Evolutionary conservation across 805 yeast species (phyloP).

Genomic region (Yarrowia sp.): DNA sequence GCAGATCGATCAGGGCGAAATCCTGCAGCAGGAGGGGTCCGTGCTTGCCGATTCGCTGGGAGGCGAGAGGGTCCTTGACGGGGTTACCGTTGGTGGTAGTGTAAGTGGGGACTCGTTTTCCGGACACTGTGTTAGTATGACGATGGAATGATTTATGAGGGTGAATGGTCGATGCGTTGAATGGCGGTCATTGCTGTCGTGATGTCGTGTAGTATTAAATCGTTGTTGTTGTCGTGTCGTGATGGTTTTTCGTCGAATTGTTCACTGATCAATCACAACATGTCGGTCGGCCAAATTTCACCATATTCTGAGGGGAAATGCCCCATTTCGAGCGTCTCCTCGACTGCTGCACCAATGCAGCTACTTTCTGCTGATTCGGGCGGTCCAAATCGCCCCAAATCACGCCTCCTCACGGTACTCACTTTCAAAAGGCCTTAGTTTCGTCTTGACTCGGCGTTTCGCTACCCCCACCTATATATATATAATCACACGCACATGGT

Average conservation of each 20-base stretch:
- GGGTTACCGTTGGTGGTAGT: slow-evolving; percentile 65
- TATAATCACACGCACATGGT: slow-evolving; percentile 35
- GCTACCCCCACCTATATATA: slow-evolving; percentile 36
- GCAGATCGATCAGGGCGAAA: slow-evolving; percentile 60
- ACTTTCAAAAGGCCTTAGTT: slow-evolving; percentile 27
- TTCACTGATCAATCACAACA: no score
- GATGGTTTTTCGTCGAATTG: no score
- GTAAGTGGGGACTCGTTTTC: slow-evolving; percentile 47
- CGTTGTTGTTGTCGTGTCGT: neutral
- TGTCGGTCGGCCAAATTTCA: neutral
- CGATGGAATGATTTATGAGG: no score
- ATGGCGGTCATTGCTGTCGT: no score
- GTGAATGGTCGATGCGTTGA: no score
- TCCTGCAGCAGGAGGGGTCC: slow-evolving; percentile 70
- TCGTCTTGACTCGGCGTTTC: slow-evolving; percentile 33
- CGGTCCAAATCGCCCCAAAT: neutral
- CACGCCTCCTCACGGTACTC: neutral
- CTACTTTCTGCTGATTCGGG: neutral
- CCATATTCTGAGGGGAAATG: neutral
- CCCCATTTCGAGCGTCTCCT: no score
- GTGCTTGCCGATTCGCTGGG: slow-evolving; percentile 59
- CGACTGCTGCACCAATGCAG: neutral
- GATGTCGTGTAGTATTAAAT: no score
- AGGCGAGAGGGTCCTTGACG: slow-evolving; percentile 61
- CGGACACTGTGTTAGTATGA: slow-evolving; percentile 37